Evolutionary conservation across 345 rosid species (phyloP).

Genomic region (Pistacia integerrima): DNA sequence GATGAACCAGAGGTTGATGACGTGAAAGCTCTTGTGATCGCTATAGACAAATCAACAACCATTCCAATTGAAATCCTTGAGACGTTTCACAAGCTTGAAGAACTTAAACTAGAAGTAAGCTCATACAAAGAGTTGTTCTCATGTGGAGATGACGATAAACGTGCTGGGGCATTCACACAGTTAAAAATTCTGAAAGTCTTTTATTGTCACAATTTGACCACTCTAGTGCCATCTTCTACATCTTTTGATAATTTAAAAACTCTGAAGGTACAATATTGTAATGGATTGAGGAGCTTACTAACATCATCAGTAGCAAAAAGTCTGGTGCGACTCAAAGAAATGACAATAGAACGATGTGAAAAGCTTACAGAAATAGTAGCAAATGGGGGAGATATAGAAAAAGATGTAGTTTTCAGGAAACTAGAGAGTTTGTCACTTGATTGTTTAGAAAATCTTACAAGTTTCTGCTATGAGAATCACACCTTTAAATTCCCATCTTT

Average conservation of each 20-base stretch:
- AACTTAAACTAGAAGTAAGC: not conserved
- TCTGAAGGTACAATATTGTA: not conserved
- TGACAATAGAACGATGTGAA: no score
- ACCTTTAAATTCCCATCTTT: no score
- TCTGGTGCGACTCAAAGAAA: no score
- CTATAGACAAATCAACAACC: not conserved
- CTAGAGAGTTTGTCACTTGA: no score
- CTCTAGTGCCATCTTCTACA: no score
- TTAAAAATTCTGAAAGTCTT: not conserved
- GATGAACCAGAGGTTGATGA: not conserved
- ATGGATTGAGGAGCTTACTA: not conserved
- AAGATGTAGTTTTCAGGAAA: no score
- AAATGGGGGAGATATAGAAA: no score
- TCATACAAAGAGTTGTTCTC: slow-evolving; percentile 12
- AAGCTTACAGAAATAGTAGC: no score
- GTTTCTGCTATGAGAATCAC: no score
- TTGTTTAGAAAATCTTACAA: no score
- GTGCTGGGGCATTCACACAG: not conserved
- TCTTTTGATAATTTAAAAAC: no score
- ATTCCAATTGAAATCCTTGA: slow-evolving; percentile 1
- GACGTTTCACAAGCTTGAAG: slow-evolving; percentile 15
- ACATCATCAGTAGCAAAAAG: not conserved
- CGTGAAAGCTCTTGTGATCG: not conserved
- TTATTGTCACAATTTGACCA: not conserved
- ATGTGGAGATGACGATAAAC: not conserved